Evolutionary conservation across 2,329 filamentous ascomycete species (phyloP), one percentile per base, ranked within the genome.

Genomic region (Penicillium sp.): DNA sequence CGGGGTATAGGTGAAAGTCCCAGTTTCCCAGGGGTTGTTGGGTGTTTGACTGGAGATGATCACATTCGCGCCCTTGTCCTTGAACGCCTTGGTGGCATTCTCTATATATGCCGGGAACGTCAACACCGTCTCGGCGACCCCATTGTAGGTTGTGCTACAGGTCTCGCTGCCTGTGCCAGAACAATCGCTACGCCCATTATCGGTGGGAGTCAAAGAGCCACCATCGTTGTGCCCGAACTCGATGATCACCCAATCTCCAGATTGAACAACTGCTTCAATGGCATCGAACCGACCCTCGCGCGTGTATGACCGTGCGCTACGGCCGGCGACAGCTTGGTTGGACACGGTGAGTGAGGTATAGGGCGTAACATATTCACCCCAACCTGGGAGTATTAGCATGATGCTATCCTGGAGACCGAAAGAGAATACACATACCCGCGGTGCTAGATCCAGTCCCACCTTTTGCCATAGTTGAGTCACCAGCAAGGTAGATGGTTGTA

Each of bases 171-270:
- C 84, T 0, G 78, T 74, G 3, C 84, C 84, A 2, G 75, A 69
- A 57, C 87, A 89, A 63, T 84, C 85, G 1, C 81, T 83, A 15
- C 86, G 81, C 0, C 83, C 83, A 64, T 89, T 88, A 70, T 89
- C 87, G 13, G 72, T 80, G 1, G 71, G 72, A 2, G 69, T 73
- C 2, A 86, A 75, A 0, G 81, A 81, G 2, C 86, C 86, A 23
- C 86, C 87, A 63, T 90, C 88, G 65, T 90, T 90, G 77, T 90
- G 87, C 0, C 88, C 87, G 66, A 90, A 89, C 66, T 89, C 87
- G 53, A 90, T 88, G 53, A 89, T 78, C 1, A 89, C 86, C 71
- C 84, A 86, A 71, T 90, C 87, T 33, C 84, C 85, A 1, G 77
- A 56, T 67, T 81, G 63, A 25, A 89, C 77, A 2, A 77, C 67